Evolutionary conservation across 257 asterid species (phyloP).

Genomic region (Handroanthus guayacan): DNA sequence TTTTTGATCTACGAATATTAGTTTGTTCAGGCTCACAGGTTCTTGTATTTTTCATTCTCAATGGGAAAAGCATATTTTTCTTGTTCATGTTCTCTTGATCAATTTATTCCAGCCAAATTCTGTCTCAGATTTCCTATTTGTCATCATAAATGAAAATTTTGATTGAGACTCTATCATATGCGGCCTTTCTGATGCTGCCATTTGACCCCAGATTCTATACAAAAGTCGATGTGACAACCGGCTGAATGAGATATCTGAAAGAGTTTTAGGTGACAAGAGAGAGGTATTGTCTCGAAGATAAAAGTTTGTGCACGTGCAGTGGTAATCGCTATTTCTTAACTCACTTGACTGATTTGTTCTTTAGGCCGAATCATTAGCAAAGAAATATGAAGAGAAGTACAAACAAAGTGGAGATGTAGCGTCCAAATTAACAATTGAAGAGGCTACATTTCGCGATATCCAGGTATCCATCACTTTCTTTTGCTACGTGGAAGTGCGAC

Average conservation of each 20-base stretch:
- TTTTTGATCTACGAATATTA: conserved; percentile 12
- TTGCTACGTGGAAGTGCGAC: conserved; percentile 22
- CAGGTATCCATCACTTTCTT: conserved; percentile 62
- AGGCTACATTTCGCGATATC: conserved; percentile 95
- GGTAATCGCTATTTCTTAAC: conserved; percentile 33
- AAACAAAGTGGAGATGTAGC: conserved; percentile 93
- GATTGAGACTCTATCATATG: conserved; percentile 22
- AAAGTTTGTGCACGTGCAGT: conserved; percentile 13
- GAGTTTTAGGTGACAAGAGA: conserved; percentile 76
- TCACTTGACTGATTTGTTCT: conserved; percentile 41
- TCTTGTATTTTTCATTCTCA: conserved; percentile 2
- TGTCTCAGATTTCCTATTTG: not conserved
- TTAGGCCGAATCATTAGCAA: conserved; percentile 83
- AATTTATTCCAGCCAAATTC: not conserved
- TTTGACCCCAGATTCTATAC: conserved; percentile 76
- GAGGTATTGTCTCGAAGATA: conserved; percentile 65
- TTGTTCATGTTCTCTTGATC: conserved; percentile 21
- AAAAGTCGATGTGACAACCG: conserved; percentile 97
- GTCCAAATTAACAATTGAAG: conserved; percentile 90
- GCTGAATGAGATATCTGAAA: conserved; percentile 86
- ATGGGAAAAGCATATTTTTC: conserved; percentile 1
- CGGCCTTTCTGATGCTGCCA: conserved; percentile 30
- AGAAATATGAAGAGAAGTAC: conserved; percentile 94
- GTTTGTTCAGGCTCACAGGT: conserved; percentile 7
- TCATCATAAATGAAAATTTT: conserved; percentile 7